Percentiles rank a stretch among this genome's conserved stretches.
Evolutionary conservation across 1,284 basidiomycete species (phyloP).

Genomic region (Laetiporus sulphureus): DNA sequence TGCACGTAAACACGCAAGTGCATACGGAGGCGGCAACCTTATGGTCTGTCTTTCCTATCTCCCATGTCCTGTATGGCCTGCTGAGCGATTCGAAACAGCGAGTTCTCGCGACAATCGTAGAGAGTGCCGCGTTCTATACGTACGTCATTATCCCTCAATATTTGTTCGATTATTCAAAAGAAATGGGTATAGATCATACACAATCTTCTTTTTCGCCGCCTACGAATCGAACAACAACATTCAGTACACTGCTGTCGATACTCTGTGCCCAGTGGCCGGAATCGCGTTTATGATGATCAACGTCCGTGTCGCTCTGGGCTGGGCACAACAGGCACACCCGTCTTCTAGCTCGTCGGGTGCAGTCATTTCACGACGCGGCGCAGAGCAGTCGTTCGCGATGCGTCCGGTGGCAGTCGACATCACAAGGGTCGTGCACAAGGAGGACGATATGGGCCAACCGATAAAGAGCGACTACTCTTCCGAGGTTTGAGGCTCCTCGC

Average conservation of each 20-base stretch:
- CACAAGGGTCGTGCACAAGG: neutral
- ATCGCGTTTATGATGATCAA: slow-evolving; percentile 5
- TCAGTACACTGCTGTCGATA: slow-evolving; percentile 1
- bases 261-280: neutral
- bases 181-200: neutral
- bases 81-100: neutral
- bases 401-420: slow-evolving; percentile 1
- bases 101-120: slow-evolving; percentile 3
- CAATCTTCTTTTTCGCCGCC: neutral
- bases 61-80: neutral
- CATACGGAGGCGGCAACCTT: neutral
- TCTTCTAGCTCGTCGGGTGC: neutral
- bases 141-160: neutral
- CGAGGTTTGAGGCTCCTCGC: neutral
- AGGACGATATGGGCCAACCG: neutral
- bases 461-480: neutral
- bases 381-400: neutral
- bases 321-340: neutral
- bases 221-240: slow-evolving; percentile 1
- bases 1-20: neutral
- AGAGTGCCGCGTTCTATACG: slow-evolving; percentile 4
- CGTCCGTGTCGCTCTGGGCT: slow-evolving; percentile 2
- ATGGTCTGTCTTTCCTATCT: neutral
- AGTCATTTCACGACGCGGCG: neutral
- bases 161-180: neutral